phyloP scores from a whole-genome alignment of 208 protist genomes.

The Leptomonas pyrrhocoris region DNA sequence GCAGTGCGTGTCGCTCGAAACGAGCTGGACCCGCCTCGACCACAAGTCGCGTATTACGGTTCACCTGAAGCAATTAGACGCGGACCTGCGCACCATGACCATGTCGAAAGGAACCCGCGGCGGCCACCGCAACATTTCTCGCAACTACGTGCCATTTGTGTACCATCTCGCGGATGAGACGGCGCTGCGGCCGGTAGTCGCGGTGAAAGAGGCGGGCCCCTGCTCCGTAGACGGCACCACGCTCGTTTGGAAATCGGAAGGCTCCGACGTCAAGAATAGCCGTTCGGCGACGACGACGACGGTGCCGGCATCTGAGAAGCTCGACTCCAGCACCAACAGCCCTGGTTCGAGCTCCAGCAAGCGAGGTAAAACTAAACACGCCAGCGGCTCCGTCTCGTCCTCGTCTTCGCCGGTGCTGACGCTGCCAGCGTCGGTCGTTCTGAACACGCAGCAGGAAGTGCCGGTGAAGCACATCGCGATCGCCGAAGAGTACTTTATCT shows the following conservation, averaged over 20 bases:
- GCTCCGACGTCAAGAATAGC: conserved; percentile 9
- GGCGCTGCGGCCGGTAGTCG: conserved; percentile 46
- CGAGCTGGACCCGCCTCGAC: conserved; percentile 38
- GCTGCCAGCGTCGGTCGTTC: conserved; percentile 15
- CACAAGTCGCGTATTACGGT: conserved; percentile 44
- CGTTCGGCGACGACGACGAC: neutral
- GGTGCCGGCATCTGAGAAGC: conserved; percentile 5
- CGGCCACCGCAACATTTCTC: conserved; percentile 67
- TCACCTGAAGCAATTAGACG: conserved; percentile 52
- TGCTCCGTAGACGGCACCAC: conserved; percentile 35
- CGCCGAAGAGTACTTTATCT: conserved; percentile 73
- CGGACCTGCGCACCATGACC: conserved; percentile 79
- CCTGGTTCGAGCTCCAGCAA: conserved; percentile 15
- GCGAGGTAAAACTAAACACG: conserved; percentile 15
- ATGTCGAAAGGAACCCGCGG: conserved; percentile 46
- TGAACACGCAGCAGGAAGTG: conserved; percentile 53
- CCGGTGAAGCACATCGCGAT: conserved; percentile 51
- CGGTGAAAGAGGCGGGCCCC: conserved; percentile 61
- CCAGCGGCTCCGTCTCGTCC: neutral
- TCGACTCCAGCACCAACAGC: conserved; percentile 15
- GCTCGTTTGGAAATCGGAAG: conserved; percentile 18
- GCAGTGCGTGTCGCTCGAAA: conserved; percentile 75
- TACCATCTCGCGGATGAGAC: conserved; percentile 81
- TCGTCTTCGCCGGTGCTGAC: neutral
- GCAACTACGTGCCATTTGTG: conserved; percentile 78